Evolutionary conservation across 352 stramenopile species (phyloP).

Genomic region (Phytophthora crassamura): DNA sequence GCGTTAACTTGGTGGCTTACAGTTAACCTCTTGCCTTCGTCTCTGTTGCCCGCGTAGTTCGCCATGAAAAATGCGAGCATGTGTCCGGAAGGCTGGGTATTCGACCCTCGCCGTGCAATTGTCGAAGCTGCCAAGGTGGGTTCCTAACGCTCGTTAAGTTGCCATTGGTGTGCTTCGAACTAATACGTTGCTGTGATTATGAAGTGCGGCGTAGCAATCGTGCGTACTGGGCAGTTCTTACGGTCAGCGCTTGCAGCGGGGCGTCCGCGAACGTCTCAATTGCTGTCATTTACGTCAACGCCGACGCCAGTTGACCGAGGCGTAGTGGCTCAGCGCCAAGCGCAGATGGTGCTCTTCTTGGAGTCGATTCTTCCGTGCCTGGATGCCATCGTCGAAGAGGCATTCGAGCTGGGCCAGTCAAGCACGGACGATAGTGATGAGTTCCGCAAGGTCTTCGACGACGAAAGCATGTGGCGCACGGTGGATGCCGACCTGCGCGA

Average conservation of each 20-base stretch:
- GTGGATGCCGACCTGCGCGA: slow-evolving; percentile 66
- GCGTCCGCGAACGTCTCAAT: slow-evolving; percentile 42
- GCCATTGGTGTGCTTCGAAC: neutral
- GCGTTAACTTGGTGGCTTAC: slow-evolving; percentile 3
- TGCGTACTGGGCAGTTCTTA: slow-evolving; percentile 79
- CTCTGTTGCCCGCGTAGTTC: slow-evolving; percentile 48
- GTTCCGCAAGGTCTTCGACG: slow-evolving; percentile 78
- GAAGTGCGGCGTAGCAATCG: slow-evolving; percentile 65
- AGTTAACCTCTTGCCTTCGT: slow-evolving; percentile 8
- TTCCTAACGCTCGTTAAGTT: neutral
- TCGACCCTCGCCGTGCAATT: slow-evolving; percentile 74
- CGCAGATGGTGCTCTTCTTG: slow-evolving; percentile 84
- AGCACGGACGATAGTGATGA: slow-evolving; percentile 75
- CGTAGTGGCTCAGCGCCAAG: slow-evolving; percentile 68
- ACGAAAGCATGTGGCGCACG: slow-evolving; percentile 75
- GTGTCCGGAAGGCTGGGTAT: slow-evolving; percentile 67
- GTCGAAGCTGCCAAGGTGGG: slow-evolving; percentile 77
- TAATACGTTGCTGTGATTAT: slow-evolving; percentile 5
- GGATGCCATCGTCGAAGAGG: slow-evolving; percentile 79
- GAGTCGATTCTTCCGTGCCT: slow-evolving; percentile 83
- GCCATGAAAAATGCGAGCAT: slow-evolving; percentile 84
- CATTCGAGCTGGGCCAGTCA: slow-evolving; percentile 64
- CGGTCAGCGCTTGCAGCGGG: slow-evolving; percentile 46
- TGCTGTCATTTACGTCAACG: slow-evolving; percentile 58
- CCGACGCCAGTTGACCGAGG: slow-evolving; percentile 52